Percentiles rank a stretch among this genome's conserved stretches.
phyloP scores from a whole-genome alignment of 169 alveolate species.

The Eimeria necatrix region DNA sequence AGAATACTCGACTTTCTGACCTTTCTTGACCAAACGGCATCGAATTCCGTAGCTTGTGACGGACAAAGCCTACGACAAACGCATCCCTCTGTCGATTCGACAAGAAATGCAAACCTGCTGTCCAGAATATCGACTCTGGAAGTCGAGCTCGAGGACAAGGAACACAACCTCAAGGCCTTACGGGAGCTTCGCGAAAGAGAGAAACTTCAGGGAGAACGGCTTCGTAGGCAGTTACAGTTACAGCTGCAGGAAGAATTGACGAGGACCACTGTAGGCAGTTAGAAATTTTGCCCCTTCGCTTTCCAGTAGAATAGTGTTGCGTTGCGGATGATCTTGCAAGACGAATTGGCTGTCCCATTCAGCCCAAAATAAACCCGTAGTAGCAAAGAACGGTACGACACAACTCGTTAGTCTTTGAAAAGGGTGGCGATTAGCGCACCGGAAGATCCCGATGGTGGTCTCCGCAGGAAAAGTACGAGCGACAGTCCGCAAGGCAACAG shows the following conservation, averaged over 20 bases:
- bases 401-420: too few species aligned
- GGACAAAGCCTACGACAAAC: neutral
- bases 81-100: neutral
- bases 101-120: slow-evolving; percentile 19
- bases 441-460: neutral
- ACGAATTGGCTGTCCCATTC: too few species aligned
- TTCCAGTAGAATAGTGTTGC: too few species aligned
- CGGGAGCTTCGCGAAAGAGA: slow-evolving; percentile 67
- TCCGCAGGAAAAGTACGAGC: slow-evolving; percentile 73
- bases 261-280: neutral
- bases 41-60: neutral
- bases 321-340: too few species aligned
- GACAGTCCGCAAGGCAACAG: slow-evolving; percentile 54
- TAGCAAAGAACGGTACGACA: too few species aligned
- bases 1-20: slow-evolving; percentile 51
- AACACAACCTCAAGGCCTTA: slow-evolving; percentile 65
- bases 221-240: slow-evolving; percentile 26
- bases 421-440: too few species aligned
- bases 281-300: too few species aligned
- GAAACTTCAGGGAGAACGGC: slow-evolving; percentile 7
- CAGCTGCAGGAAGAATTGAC: slow-evolving; percentile 40
- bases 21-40: slow-evolving; percentile 47
- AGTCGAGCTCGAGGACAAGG: slow-evolving; percentile 74
- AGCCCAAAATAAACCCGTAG: too few species aligned
- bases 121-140: slow-evolving; percentile 71